Conservation (phyloP, 2,329 filamentous ascomycete genomes). For the Exophiala mesophila region DNA sequence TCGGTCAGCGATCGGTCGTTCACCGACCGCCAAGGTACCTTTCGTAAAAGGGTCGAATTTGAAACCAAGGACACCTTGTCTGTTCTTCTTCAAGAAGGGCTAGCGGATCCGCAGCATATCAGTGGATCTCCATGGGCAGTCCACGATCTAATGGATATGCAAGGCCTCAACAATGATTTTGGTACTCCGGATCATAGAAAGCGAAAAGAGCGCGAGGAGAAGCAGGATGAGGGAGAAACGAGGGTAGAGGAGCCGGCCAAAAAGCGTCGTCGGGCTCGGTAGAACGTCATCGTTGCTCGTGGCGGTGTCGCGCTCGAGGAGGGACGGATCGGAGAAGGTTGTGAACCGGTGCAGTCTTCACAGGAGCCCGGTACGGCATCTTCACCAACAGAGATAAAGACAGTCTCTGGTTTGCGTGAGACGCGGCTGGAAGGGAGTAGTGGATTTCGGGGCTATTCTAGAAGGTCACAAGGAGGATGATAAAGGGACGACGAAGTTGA, state of each 20-base stretch:
- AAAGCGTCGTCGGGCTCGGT: conserved; percentile 9
- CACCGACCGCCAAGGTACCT: conserved; percentile 21
- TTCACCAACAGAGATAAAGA: no score
- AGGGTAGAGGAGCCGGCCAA: conserved; percentile 6
- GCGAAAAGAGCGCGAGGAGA: conserved; percentile 10
- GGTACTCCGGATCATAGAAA: conserved; percentile 11
- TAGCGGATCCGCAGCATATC: conserved; percentile 5
- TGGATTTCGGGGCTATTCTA: neutral
- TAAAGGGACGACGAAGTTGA: conserved; percentile 4
- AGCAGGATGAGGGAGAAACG: conserved; percentile 5
- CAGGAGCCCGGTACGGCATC: conserved; percentile 4
- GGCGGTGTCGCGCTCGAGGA: conserved; percentile 7
- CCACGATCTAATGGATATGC: conserved; percentile 35
- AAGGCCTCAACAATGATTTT: conserved; percentile 28
- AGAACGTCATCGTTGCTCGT: conserved; percentile 5
- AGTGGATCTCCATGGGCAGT: conserved; percentile 29
- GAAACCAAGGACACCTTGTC: conserved; percentile 7
- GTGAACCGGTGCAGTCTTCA: conserved; percentile 5
- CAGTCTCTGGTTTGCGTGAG: no score
- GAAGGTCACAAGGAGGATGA: conserved; percentile 1
- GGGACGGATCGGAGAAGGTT: conserved; percentile 7
- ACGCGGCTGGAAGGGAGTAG: conserved; percentile 4
- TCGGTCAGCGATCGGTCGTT: conserved; percentile 22
- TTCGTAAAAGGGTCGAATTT: conserved; percentile 24
- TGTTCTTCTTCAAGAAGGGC: conserved; percentile 6